phyloP scores from a whole-genome alignment of 768 basidiomycete genomes.

The Omphalotus guepiniiformis region DNA sequence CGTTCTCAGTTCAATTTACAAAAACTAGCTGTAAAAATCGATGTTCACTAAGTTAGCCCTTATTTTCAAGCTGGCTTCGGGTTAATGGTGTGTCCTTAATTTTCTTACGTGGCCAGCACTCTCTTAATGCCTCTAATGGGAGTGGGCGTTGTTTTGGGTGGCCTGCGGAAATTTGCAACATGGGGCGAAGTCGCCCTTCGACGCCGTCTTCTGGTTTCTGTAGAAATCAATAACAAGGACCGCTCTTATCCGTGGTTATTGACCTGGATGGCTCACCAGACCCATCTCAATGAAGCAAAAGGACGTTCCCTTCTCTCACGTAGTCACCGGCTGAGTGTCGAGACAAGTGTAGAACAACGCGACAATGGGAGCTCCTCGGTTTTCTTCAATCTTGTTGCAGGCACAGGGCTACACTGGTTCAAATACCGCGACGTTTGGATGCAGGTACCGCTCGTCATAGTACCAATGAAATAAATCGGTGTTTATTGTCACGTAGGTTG shows the following conservation, averaged over 20 bases:
- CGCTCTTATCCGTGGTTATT: slow-evolving; percentile 96
- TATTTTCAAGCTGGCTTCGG: slow-evolving; percentile 99
- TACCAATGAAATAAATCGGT: too few species aligned
- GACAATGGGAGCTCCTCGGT: slow-evolving; percentile 90
- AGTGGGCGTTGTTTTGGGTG: slow-evolving; percentile 80
- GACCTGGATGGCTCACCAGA: slow-evolving; percentile 85
- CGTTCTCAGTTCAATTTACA: slow-evolving; percentile 32
- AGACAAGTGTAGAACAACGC: slow-evolving; percentile 83
- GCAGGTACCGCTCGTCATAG: slow-evolving; percentile 69
- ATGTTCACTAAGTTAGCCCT: too few species aligned
- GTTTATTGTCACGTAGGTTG: too few species aligned
- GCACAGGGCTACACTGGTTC: slow-evolving; percentile 92
- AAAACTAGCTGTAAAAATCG: too few species aligned
- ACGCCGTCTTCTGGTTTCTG: slow-evolving; percentile 86
- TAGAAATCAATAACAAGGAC: slow-evolving; percentile 97
- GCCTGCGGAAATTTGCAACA: slow-evolving; percentile 65
- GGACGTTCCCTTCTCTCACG: slow-evolving; percentile 32
- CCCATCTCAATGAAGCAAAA: slow-evolving; percentile 25
- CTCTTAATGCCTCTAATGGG: slow-evolving; percentile 49
- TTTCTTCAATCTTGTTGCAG: slow-evolving; percentile 90
- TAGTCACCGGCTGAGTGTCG: slow-evolving; percentile 92
- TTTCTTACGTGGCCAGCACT: not conserved
- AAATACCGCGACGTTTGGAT: slow-evolving; percentile 92
- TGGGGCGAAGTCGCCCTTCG: slow-evolving; percentile 73
- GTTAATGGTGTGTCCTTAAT: slow-evolving; percentile 65